Percentiles rank a stretch among this genome's conserved stretches.
Evolutionary conservation across 2,329 filamentous ascomycete genomes (phyloP).

Genomic region (Aspergillus brasiliensis): DNA sequence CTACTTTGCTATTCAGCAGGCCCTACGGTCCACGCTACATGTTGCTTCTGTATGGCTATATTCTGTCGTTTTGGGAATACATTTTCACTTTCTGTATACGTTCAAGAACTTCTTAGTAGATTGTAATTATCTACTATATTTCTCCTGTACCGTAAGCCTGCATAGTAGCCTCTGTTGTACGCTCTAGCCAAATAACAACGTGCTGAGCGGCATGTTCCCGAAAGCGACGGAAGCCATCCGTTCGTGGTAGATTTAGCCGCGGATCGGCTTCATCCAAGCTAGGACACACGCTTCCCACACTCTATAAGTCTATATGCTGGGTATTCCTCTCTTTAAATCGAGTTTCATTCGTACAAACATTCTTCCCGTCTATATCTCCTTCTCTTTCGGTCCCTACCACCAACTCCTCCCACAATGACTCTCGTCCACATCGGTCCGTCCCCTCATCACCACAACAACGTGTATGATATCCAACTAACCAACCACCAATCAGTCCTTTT

Average conservation of each 20-base stretch:
- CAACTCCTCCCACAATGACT: slow-evolving; percentile 18
- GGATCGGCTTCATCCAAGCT: neutral
- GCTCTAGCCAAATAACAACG: neutral
- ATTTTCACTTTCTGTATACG: neutral
- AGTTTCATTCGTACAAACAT: too few species aligned
- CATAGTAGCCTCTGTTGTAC: neutral
- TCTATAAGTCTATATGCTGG: too few species aligned
- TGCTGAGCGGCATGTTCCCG: neutral
- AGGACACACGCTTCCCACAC: too few species aligned
- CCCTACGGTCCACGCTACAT: too few species aligned
- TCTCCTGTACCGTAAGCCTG: too few species aligned
- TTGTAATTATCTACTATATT: too few species aligned
- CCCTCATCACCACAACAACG: too few species aligned
- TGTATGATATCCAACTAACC: neutral
- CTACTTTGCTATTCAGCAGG: neutral
- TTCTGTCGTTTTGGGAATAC: too few species aligned
- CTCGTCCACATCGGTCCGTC: slow-evolving; percentile 29
- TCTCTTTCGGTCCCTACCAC: neutral
- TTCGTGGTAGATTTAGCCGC: neutral
- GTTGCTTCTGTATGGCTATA: too few species aligned
- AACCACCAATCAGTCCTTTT: slow-evolving; percentile 48
- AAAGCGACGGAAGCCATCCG: neutral
- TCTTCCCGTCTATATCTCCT: too few species aligned
- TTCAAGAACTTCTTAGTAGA: too few species aligned
- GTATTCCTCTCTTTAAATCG: too few species aligned